Percentiles rank a stretch among this genome's conserved stretches.
Evolutionary conservation across 1,284 basidiomycete species (phyloP).

Genomic region (Mycosarcoma maydis): DNA sequence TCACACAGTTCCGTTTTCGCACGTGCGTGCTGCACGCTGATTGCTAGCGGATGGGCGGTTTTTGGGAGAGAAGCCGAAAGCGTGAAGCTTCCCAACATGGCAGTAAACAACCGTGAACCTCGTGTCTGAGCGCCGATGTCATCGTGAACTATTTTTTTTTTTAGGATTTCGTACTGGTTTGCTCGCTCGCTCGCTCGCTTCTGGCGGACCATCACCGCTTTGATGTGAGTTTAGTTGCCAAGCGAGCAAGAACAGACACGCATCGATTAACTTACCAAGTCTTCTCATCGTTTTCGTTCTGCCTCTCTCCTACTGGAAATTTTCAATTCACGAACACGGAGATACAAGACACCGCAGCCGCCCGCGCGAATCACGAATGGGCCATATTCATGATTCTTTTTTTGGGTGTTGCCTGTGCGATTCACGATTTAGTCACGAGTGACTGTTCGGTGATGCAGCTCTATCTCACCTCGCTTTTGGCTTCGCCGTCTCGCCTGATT

Average conservation of each 20-base stretch:
- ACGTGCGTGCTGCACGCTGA: not conserved
- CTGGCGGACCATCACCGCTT: no score
- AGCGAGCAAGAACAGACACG: not conserved
- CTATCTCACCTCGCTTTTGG: constrained; percentile 6
- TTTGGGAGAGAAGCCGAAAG: not conserved
- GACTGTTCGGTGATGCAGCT: constrained; percentile 6
- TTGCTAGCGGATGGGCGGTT: no score
- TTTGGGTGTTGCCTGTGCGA: not conserved
- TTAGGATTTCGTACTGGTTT: no score
- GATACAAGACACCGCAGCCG: not conserved
- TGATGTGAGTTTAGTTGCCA: no score
- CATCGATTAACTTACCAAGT: not conserved
- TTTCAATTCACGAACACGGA: not conserved
- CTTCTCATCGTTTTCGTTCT: not conserved
- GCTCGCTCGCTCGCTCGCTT: no score
- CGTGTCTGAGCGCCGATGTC: constrained; percentile 6
- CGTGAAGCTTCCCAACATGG: constrained; percentile 2
- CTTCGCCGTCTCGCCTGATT: not conserved
- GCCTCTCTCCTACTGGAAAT: not conserved
- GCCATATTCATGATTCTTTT: no score
- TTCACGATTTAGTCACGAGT: no score
- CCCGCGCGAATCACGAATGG: constrained; percentile 4
- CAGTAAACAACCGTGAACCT: no score
- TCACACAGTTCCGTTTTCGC: not conserved
- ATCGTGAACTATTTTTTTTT: not conserved